Evolutionary conservation across 768 basidiomycete genomes (phyloP).

Genomic region (Steccherinum ochraceum): DNA sequence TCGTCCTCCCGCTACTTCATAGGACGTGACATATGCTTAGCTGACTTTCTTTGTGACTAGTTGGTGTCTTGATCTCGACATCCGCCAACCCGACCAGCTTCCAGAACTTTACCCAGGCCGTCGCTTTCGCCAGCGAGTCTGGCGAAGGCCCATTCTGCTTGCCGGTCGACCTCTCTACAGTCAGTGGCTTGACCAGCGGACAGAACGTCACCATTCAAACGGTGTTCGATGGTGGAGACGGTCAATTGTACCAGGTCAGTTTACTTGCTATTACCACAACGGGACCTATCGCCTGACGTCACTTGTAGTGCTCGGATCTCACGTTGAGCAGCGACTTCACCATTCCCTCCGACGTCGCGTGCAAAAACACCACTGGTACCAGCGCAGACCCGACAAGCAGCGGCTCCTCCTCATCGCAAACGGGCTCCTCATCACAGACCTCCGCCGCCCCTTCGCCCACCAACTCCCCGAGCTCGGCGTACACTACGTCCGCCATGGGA

Average conservation of each 20-base stretch:
- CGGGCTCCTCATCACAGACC: slow-evolving; percentile 8
- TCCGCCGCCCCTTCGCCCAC: slow-evolving; percentile 2
- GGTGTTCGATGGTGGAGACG: slow-evolving; percentile 66
- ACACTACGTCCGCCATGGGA: slow-evolving; percentile 6
- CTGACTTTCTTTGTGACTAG: slow-evolving; percentile 25
- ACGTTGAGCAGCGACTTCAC: slow-evolving; percentile 51
- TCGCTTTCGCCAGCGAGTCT: slow-evolving; percentile 41
- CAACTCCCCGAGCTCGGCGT: slow-evolving; percentile 8
- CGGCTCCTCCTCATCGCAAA: slow-evolving; percentile 8
- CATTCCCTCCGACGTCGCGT: slow-evolving; percentile 36
- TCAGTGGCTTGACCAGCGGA: slow-evolving; percentile 51
- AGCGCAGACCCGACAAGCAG: not conserved
- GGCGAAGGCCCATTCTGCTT: slow-evolving; percentile 65
- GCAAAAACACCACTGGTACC: slow-evolving; percentile 21
- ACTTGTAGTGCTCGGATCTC: slow-evolving; percentile 68
- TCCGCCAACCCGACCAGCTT: slow-evolving; percentile 56
- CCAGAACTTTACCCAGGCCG: slow-evolving; percentile 49
- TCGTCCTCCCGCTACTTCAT: slow-evolving; percentile 16
- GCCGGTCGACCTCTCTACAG: slow-evolving; percentile 50
- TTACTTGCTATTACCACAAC: not conserved
- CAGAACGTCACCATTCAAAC: slow-evolving; percentile 72
- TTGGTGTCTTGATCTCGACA: slow-evolving; percentile 49
- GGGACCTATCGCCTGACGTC: not conserved
- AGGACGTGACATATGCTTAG: not conserved
- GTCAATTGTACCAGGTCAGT: slow-evolving; percentile 59